Conservation (phyloP, 2,329 filamentous ascomycete genomes). For the Talaromyces sp. region DNA sequence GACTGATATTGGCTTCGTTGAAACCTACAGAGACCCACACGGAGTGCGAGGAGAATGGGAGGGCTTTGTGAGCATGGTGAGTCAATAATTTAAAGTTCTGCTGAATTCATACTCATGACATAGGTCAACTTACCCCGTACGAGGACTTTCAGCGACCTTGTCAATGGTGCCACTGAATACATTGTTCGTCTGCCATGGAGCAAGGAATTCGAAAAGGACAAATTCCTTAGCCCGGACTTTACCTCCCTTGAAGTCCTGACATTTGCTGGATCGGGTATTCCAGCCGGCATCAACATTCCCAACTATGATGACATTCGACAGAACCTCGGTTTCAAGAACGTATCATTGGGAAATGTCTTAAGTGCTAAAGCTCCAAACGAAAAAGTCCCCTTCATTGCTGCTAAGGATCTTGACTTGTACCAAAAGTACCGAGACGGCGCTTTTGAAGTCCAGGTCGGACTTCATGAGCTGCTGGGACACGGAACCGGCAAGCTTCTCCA, state of each 20-base stretch:
- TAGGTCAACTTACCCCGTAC: slow-evolving; percentile 83
- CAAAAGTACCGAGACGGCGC: slow-evolving; percentile 77
- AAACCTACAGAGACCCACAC: slow-evolving; percentile 78
- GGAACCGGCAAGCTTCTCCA: slow-evolving; percentile 91
- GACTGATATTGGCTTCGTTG: slow-evolving; percentile 76
- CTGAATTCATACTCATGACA: slow-evolving; percentile 2
- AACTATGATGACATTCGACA: slow-evolving; percentile 58
- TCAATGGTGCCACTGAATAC: slow-evolving; percentile 71
- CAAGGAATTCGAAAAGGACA: slow-evolving; percentile 89
- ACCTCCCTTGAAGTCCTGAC: slow-evolving; percentile 88
- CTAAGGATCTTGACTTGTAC: slow-evolving; percentile 71
- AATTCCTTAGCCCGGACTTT: slow-evolving; percentile 91
- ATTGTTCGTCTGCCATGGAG: slow-evolving; percentile 89
- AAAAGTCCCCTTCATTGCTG: slow-evolving; percentile 82
- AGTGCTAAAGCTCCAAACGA: slow-evolving; percentile 89
- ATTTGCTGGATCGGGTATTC: slow-evolving; percentile 63
- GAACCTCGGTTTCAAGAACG: slow-evolving; percentile 62
- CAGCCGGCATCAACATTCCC: slow-evolving; percentile 55
- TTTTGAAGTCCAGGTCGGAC: slow-evolving; percentile 92
- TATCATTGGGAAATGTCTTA: slow-evolving; percentile 85
- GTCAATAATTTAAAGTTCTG: slow-evolving; percentile 28
- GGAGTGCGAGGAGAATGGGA: slow-evolving; percentile 81
- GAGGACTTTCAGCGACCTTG: slow-evolving; percentile 77
- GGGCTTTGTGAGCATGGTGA: slow-evolving; percentile 65
- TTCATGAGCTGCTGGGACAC: slow-evolving; percentile 84